phyloP scores from a whole-genome alignment of 2,329 filamentous ascomycete species.

The Hypoxylon sp. region DNA sequence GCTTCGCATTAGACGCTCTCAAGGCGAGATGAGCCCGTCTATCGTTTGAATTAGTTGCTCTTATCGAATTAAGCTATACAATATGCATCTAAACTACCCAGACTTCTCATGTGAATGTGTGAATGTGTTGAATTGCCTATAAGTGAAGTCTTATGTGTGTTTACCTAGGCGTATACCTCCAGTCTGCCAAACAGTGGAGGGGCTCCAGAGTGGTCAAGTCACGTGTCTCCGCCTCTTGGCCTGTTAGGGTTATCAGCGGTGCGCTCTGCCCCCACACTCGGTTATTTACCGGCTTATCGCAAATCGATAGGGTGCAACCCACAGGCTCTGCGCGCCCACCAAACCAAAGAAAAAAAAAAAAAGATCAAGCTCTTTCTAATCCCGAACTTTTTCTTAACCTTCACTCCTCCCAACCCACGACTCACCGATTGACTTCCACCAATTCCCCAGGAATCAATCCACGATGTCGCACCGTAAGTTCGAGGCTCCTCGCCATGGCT shows the following conservation, averaged over 20 bases:
- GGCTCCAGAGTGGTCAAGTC: neutral
- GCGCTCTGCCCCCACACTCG: constrained; percentile 26
- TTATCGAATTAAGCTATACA: constrained; percentile 23
- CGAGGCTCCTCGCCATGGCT: constrained; percentile 94
- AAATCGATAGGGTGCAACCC: constrained; percentile 35
- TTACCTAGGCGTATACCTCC: no score
- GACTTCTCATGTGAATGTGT: neutral
- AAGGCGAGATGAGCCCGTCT: constrained; percentile 30
- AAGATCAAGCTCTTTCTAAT: constrained; percentile 38
- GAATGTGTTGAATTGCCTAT: no score
- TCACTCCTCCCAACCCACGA: constrained; percentile 38
- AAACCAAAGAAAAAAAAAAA: constrained; percentile 33
- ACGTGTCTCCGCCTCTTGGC: constrained; percentile 18
- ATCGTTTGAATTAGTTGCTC: constrained; percentile 32
- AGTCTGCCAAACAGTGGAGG: neutral
- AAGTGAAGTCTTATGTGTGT: no score
- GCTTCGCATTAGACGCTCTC: constrained; percentile 26
- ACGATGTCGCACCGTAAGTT: constrained; percentile 64
- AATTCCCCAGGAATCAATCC: constrained; percentile 48
- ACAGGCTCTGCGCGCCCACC: constrained; percentile 24
- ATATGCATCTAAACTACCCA: neutral
- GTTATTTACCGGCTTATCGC: constrained; percentile 40
- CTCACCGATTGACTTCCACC: constrained; percentile 45
- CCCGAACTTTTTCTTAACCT: constrained; percentile 36
- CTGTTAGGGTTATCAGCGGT: constrained; percentile 34